Evolutionary conservation across 192 early-diverging fungal genomes (phyloP).

Genomic region (Coemansia erecta): DNA sequence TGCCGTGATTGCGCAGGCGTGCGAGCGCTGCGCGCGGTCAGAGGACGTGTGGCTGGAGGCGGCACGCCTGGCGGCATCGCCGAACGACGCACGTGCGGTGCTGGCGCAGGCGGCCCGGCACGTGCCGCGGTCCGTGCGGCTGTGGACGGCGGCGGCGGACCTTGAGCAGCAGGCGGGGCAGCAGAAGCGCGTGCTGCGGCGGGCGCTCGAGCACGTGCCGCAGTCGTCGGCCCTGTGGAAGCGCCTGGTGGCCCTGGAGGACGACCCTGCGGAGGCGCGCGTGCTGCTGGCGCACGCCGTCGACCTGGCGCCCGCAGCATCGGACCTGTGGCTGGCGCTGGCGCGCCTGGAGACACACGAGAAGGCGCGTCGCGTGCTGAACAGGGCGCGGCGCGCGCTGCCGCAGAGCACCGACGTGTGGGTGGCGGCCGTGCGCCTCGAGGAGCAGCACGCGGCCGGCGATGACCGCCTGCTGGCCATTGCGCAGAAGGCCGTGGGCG

Average conservation of each 20-base stretch:
- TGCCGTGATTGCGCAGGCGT: constrained; percentile 84
- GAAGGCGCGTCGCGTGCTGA: constrained; percentile 86
- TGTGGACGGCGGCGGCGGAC: constrained; percentile 87
- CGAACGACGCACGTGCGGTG: constrained; percentile 83
- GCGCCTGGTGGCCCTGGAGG: constrained; percentile 85
- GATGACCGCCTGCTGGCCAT: constrained; percentile 64
- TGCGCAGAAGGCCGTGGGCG: constrained; percentile 68
- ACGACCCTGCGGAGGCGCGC: constrained; percentile 87
- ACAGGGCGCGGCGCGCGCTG: constrained; percentile 78
- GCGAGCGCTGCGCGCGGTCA: constrained; percentile 88
- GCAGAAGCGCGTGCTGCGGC: constrained; percentile 76
- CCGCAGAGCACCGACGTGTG: constrained; percentile 93
- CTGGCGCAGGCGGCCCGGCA: constrained; percentile 87
- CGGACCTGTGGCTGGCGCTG: constrained; percentile 95
- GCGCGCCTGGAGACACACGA: constrained; percentile 87
- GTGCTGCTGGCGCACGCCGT: constrained; percentile 91
- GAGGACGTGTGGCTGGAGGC: constrained; percentile 99
- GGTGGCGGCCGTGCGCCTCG: constrained; percentile 89
- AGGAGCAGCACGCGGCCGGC: constrained; percentile 75
- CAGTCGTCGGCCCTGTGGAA: constrained; percentile 93
- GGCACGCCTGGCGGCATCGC: constrained; percentile 78
- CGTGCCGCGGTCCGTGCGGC: constrained; percentile 86
- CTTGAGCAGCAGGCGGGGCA: constrained; percentile 61
- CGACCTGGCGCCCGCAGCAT: constrained; percentile 84
- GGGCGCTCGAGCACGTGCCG: constrained; percentile 92